phyloP scores from a whole-genome alignment of 1,284 basidiomycete genomes.

The Phenoliferia sp. region DNA sequence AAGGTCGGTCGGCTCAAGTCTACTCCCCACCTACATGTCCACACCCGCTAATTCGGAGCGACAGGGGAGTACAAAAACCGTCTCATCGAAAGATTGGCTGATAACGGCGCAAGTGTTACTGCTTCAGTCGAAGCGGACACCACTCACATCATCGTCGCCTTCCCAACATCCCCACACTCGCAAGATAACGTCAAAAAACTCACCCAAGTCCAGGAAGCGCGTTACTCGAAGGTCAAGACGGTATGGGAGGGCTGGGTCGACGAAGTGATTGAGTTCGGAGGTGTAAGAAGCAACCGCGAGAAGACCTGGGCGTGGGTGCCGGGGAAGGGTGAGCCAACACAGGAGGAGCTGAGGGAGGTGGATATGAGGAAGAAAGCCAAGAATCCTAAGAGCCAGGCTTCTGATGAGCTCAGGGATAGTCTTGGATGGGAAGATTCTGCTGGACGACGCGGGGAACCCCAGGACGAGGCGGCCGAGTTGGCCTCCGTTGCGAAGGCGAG shows the following conservation, averaged over 20 bases:
- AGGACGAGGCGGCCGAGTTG: background rate
- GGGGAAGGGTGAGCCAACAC: constrained; percentile 4
- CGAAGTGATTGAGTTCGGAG: constrained; percentile 21
- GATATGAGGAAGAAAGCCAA: background rate
- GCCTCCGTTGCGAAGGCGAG: background rate
- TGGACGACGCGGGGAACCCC: background rate
- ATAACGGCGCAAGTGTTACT: constrained; percentile 28
- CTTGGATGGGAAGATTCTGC: background rate
- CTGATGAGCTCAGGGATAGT: too few relatives aligned
- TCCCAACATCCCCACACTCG: constrained; percentile 24
- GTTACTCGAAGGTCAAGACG: background rate
- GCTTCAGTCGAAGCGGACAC: constrained; percentile 12
- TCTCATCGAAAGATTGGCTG: background rate
- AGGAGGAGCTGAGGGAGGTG: constrained; percentile 3
- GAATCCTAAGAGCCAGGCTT: too few relatives aligned
- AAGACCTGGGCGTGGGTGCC: constrained; percentile 6
- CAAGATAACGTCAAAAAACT: constrained; percentile 14
- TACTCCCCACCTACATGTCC: too few relatives aligned
- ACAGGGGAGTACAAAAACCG: constrained; percentile 15
- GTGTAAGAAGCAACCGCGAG: background rate
- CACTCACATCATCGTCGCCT: constrained; percentile 36
- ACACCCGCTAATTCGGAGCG: too few relatives aligned
- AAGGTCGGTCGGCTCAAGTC: constrained; percentile 10
- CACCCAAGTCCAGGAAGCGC: constrained; percentile 5
- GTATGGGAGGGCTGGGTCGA: constrained; percentile 31